Conservation (phyloP, 1,139 yeast species). For the Ogataea hybrid region DNA sequence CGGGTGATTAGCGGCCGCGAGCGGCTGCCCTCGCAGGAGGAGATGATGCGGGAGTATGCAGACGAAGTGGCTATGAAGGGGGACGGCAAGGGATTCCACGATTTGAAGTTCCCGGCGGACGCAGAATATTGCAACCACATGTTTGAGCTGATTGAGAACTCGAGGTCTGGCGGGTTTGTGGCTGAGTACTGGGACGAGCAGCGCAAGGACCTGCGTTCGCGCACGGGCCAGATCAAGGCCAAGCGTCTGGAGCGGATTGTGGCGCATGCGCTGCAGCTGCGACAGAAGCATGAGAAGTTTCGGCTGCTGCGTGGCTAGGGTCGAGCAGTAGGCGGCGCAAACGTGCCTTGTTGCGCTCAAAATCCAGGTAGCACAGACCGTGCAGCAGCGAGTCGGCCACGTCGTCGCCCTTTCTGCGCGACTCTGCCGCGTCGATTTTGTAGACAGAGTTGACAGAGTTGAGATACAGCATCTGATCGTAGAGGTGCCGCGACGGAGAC, state of each 20-base stretch:
- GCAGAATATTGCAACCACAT: constrained; percentile 31
- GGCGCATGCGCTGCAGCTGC: constrained; percentile 26
- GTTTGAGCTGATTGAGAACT: constrained; percentile 25
- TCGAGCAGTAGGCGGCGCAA: constrained; percentile 7
- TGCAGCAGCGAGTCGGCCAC: constrained; percentile 59
- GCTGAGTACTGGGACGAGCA: constrained; percentile 31
- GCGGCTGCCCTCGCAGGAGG: constrained; percentile 35
- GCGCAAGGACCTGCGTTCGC: constrained; percentile 24
- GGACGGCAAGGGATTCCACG: constrained; percentile 30
- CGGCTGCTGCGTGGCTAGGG: constrained; percentile 19
- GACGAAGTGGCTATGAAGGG: constrained; percentile 27
- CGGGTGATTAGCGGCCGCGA: constrained; percentile 42
- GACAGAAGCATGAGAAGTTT: constrained; percentile 25
- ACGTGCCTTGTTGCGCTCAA: constrained; percentile 38
- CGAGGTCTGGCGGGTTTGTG: constrained; percentile 29
- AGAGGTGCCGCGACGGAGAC: constrained; percentile 19
- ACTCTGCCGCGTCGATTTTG: constrained; percentile 18
- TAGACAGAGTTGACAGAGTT: constrained; percentile 15
- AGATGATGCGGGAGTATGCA: constrained; percentile 32
- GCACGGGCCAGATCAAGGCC: constrained; percentile 26
- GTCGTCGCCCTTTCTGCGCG: constrained; percentile 52
- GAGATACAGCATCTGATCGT: constrained; percentile 23
- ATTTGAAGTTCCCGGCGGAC: constrained; percentile 29
- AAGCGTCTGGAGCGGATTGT: constrained; percentile 28
- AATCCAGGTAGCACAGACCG: constrained; percentile 50